These are phyloP conservation scores for Ophiostoma montium DNA, from an alignment of 2,329 filamentous ascomycete species.

Conservation along the genomic window DNA sequence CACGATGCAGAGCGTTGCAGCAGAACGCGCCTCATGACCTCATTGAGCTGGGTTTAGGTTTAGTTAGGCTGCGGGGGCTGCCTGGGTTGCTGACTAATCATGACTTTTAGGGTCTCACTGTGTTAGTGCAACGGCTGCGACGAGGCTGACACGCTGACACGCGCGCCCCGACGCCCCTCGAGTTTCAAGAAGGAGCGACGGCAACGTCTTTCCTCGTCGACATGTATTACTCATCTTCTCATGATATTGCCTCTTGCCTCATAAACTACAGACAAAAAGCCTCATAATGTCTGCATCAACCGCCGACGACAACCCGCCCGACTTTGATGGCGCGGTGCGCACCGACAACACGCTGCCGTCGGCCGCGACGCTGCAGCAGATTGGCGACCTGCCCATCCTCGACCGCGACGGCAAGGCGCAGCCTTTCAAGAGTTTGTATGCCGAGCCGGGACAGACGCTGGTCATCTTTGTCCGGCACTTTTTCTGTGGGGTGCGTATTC, in stretches of 20 bases:
- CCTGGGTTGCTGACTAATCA: too few species aligned
- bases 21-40: conserved; percentile 7
- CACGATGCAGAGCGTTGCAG: conserved; percentile 1
- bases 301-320: conserved; percentile 19
- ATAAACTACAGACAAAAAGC: background rate
- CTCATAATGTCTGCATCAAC: background rate
- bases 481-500: conserved; percentile 54
- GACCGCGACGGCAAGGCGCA: conserved; percentile 45
- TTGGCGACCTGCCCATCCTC: conserved; percentile 43
- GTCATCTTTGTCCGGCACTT: conserved; percentile 68
- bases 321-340: conserved; percentile 42
- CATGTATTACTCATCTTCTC: too few species aligned
- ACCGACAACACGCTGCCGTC: conserved; percentile 43
- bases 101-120: conserved; percentile 9
- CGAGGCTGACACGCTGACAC: too few species aligned
- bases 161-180: too few species aligned
- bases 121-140: too few species aligned
- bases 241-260: too few species aligned
- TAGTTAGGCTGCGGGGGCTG: too few species aligned
- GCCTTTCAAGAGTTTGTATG: conserved; percentile 50
- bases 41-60: too few species aligned
- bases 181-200: too few species aligned
- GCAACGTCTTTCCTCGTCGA: too few species aligned
- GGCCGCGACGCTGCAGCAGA: conserved; percentile 30
- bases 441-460: conserved; percentile 42